Evolutionary conservation across 495 filamentous ascomycete species (phyloP), one percentile per base, ranked within the genome.

Genomic region (Neurospora terricola): DNA sequence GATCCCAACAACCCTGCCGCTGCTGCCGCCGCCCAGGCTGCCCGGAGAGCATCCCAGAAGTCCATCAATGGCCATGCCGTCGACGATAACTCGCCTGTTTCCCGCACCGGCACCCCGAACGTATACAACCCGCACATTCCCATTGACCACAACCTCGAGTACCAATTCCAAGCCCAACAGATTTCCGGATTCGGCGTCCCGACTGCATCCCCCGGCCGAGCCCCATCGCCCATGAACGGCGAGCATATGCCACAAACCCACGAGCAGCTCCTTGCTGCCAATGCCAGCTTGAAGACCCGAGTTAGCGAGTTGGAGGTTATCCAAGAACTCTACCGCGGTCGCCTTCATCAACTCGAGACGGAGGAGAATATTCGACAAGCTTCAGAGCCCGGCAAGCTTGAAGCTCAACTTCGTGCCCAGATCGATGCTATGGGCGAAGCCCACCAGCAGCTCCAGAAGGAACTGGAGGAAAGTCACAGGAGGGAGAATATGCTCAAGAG

Each of bases 231-330:
- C 2, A 83, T 92, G 73, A 91, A 91, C 73, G 87, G 86, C 66
- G 92, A 94, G 70, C 90, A 91, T 69, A 86, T 91, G 6, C 89
- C 92, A 8, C 92, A 91, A 76, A 92, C 92, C 11, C 93, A 93
- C 76, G 94, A 97, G 76, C 88, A 90, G 69, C 84, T 96, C 12
- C 83, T 93, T 66, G 89, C 91, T 14, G 86, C 89, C 68, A 97
- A 97, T 79, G 91, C 91, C 18, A 89, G 88, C 54, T 84, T 98
- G 42, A 96, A 94, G 84, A 98, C 94, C 7, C 90, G 94, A 36
- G 94, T 98, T 69, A 92, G 88, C 76, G 96, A 99, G 80, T 86
- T 99, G 27, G 96, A 99, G 79, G 88, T 99, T 69, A 96, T 99
- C 81, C 97, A 98, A 76, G 93, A 94, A 76, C 86, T 99, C 36